These are phyloP conservation scores for Colletotrichum abscissum DNA, from an alignment of 2,329 filamentous ascomycete genomes.

Conservation along the genomic window DNA sequence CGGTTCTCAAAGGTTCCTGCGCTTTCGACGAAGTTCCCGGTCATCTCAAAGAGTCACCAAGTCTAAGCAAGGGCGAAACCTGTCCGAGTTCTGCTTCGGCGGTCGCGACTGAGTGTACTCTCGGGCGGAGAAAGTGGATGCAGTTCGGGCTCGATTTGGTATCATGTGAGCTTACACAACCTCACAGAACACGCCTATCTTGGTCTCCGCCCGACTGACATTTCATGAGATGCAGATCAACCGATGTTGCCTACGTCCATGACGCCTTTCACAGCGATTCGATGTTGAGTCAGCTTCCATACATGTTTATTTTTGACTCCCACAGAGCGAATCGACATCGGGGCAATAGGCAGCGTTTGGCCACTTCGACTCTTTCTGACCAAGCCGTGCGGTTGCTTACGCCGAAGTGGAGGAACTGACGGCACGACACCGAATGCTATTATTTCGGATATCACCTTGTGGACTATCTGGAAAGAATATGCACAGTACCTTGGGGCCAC, in stretches of 20 bases:
- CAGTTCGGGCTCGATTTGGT: not conserved
- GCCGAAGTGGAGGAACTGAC: not conserved
- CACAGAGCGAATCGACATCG: not conserved
- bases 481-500: not conserved
- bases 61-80: not conserved
- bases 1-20: not conserved
- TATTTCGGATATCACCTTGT: not conserved
- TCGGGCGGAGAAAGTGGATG: not conserved
- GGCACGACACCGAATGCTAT: not conserved
- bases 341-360: conserved; percentile 10
- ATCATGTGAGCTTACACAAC: conserved; percentile 20
- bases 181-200: not conserved
- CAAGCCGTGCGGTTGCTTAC: conserved; percentile 27
- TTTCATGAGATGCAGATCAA: not conserved
- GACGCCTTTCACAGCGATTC: conserved; percentile 1
- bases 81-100: not conserved
- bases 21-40: not conserved
- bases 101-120: not conserved
- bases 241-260: not conserved
- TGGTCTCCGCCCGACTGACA: not conserved
- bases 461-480: not conserved
- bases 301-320: not conserved
- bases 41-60: not conserved
- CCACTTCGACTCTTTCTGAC: not conserved
- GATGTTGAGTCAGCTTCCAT: conserved; percentile 8